Conservation (phyloP, 106 monocot species). For the Alisma plantagoaquatica region DNA sequence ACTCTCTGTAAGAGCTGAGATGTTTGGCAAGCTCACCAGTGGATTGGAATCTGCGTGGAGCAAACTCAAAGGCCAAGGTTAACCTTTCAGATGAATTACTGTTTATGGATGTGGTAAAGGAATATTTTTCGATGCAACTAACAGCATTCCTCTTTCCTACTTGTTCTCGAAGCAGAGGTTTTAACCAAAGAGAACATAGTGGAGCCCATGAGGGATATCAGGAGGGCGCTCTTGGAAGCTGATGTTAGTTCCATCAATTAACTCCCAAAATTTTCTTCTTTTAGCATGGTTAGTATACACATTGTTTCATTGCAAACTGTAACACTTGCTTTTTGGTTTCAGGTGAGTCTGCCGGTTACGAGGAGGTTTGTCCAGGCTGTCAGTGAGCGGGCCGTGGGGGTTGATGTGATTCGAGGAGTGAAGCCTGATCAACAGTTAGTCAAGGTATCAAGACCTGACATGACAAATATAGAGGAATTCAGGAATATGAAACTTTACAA, state of each 20-base stretch:
- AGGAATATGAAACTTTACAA: too few species aligned
- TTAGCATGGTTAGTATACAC: too few species aligned
- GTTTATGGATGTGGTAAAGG: not conserved
- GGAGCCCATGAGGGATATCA: constrained; percentile 93
- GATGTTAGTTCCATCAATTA: constrained; percentile 45
- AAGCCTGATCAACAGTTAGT: constrained; percentile 92
- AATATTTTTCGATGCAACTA: not conserved
- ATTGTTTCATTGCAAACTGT: too few species aligned
- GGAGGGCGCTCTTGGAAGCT: constrained; percentile 91
- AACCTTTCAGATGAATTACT: not conserved
- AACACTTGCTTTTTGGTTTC: not conserved
- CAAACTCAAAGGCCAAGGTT: constrained; percentile 83
- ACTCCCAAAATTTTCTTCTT: too few species aligned
- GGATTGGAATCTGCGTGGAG: constrained; percentile 92
- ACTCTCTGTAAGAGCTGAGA: constrained; percentile 68
- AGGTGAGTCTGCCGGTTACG: constrained; percentile 93
- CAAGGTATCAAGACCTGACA: too few species aligned
- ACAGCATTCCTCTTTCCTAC: too few species aligned
- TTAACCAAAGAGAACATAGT: constrained; percentile 95
- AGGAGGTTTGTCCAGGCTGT: constrained; percentile 83
- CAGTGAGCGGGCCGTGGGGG: constrained; percentile 73
- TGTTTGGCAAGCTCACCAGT: constrained; percentile 91
- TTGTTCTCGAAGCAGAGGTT: constrained; percentile 38
- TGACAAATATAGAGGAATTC: not conserved
- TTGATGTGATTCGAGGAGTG: constrained; percentile 77